Conservation (phyloP, 2,329 filamentous ascomycete genomes). For the Colletotrichum higginsianum region DNA sequence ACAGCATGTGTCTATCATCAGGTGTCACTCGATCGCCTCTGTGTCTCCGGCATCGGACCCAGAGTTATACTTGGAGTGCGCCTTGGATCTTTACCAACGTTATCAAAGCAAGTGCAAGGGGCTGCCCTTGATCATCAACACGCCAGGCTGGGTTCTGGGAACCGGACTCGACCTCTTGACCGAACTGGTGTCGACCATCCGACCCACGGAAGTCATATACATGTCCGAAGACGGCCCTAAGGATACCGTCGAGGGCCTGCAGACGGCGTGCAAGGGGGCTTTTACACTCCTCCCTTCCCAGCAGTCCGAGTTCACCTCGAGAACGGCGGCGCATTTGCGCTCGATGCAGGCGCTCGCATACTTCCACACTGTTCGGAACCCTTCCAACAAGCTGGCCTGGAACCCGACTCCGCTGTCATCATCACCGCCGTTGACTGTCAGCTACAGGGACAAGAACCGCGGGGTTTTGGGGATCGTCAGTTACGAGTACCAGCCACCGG, state of each 20-base stretch:
- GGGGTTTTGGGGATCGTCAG: constrained; percentile 77
- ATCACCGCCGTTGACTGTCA: constrained; percentile 73
- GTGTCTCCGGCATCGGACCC: constrained; percentile 77
- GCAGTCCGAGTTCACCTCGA: constrained; percentile 66
- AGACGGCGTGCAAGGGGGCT: constrained; percentile 57
- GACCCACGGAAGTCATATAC: constrained; percentile 76
- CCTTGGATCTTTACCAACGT: constrained; percentile 72
- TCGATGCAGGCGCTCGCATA: constrained; percentile 87
- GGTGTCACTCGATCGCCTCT: constrained; percentile 77
- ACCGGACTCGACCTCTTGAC: constrained; percentile 77
- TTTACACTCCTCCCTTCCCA: constrained; percentile 73
- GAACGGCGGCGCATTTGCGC: constrained; percentile 76
- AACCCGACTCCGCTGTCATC: constrained; percentile 68
- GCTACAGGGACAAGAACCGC: constrained; percentile 65
- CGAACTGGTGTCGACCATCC: constrained; percentile 67
- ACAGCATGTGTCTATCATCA: constrained; percentile 56
- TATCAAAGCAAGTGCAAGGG: constrained; percentile 63
- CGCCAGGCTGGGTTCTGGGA: constrained; percentile 80
- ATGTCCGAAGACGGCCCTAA: constrained; percentile 75
- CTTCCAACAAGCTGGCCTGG: constrained; percentile 59
- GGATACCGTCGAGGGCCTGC: constrained; percentile 69
- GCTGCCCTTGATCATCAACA: constrained; percentile 79
- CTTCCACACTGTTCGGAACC: constrained; percentile 67
- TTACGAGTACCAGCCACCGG: constrained; percentile 75
- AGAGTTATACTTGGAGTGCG: constrained; percentile 76